phyloP scores from a whole-genome alignment of 2,329 filamentous ascomycete genomes.

The Emergomyces orientalis region DNA sequence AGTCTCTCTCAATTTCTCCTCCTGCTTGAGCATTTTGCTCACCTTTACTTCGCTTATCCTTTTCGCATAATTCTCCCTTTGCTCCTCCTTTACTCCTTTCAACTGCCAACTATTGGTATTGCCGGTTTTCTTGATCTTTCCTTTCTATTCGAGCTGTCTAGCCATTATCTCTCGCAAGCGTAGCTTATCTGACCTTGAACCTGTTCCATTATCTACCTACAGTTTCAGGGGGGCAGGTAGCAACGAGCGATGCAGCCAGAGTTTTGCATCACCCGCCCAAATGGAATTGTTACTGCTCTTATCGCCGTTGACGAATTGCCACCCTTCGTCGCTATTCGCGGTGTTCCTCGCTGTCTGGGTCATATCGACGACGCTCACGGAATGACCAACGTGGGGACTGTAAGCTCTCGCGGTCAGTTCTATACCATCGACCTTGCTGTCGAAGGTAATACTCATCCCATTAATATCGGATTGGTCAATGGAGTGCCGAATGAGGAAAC shows the following conservation, averaged over 20 bases:
- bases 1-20: not conserved
- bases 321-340: slow-evolving; percentile 27
- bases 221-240: not conserved
- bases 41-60: not conserved
- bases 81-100: not conserved
- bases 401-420: slow-evolving; percentile 23
- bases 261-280: slow-evolving; percentile 36
- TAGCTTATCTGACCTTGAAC: not conserved
- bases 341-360: slow-evolving; percentile 30
- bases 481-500: not conserved
- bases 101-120: not conserved
- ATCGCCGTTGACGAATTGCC: slow-evolving; percentile 41
- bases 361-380: slow-evolving; percentile 35
- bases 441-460: not conserved
- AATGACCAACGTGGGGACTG: slow-evolving; percentile 30
- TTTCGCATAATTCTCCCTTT: not conserved
- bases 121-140: not conserved
- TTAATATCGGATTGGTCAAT: not conserved
- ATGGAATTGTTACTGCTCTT: slow-evolving; percentile 35
- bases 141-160: not conserved
- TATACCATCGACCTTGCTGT: slow-evolving; percentile 28
- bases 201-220: not conserved
- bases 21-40: not conserved
- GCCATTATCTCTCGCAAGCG: not conserved
- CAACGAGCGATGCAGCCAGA: slow-evolving; percentile 24